These are phyloP conservation scores for Xylariaceae sp. DNA, from an alignment of 2,329 filamentous ascomycete species.

Conservation along the genomic window DNA sequence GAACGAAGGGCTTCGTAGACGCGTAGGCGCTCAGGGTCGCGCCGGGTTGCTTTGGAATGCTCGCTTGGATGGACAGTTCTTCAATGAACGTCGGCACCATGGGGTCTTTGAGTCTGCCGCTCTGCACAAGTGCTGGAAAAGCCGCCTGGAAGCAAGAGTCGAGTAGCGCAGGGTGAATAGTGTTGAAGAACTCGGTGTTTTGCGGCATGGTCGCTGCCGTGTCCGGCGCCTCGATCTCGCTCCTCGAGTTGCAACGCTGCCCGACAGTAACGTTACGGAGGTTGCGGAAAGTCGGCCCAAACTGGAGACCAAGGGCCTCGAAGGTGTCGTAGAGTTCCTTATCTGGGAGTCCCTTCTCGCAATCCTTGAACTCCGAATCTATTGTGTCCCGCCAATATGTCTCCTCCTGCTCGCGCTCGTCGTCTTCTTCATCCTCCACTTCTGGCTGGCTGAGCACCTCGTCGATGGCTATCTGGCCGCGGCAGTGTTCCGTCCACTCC, in stretches of 20 bases:
- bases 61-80: neutral
- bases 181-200: constrained; percentile 2
- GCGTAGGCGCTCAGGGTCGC: constrained; percentile 3
- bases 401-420: neutral
- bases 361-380: neutral
- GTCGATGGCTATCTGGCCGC: constrained; percentile 2
- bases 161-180: constrained; percentile 1
- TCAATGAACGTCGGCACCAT: constrained; percentile 4
- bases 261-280: constrained; percentile 1
- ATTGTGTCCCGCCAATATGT: neutral
- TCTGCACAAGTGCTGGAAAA: neutral
- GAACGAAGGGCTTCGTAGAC: neutral
- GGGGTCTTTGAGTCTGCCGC: neutral
- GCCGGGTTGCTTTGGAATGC: neutral
- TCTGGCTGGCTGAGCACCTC: neutral
- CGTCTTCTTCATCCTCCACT: neutral
- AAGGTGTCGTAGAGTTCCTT: constrained; percentile 1
- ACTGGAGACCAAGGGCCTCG: constrained; percentile 1
- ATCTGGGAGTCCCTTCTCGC: neutral
- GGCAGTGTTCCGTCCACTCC: constrained; percentile 4
- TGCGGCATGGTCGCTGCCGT: constrained; percentile 2
- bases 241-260: neutral
- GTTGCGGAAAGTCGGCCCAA: constrained; percentile 2
- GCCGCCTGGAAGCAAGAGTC: constrained; percentile 3
- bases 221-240: constrained; percentile 1